Evolutionary conservation across 441 rosid species (phyloP).

Genomic region (Rhodomyrtus psidioides): DNA sequence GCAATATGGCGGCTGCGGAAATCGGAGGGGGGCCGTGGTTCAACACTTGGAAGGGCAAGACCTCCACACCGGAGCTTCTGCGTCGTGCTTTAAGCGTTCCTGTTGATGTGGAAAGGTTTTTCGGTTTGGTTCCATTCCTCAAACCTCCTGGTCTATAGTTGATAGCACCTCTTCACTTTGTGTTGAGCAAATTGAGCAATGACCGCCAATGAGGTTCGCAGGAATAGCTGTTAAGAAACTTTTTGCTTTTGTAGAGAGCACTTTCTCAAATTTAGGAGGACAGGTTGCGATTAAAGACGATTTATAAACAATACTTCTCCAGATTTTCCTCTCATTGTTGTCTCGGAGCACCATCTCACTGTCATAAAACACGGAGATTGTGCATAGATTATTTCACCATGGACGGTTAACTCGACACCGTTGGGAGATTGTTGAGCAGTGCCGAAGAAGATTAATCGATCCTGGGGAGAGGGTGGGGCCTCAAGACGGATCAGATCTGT

Average conservation of each 20-base stretch:
- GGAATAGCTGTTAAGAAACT: background rate
- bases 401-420: background rate
- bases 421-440: background rate
- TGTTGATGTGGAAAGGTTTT: conserved; percentile 49
- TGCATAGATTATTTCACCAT: background rate
- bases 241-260: background rate
- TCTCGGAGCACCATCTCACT: background rate
- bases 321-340: background rate
- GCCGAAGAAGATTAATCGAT: background rate
- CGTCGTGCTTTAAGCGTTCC: conserved; percentile 43
- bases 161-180: background rate
- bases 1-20: conserved; percentile 85
- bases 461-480: background rate
- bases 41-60: conserved; percentile 71
- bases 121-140: conserved; percentile 45
- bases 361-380: no score
- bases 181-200: background rate
- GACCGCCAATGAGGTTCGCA: background rate
- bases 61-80: conserved; percentile 53
- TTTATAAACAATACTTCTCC: background rate
- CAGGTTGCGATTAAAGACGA: background rate
- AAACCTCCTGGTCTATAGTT: conserved; percentile 81
- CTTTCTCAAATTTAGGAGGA: background rate
- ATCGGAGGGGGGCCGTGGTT: conserved; percentile 99
- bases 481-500: background rate